phyloP scores from a whole-genome alignment of 192 early-diverging fungal species.

The Allomyces javanicus region DNA sequence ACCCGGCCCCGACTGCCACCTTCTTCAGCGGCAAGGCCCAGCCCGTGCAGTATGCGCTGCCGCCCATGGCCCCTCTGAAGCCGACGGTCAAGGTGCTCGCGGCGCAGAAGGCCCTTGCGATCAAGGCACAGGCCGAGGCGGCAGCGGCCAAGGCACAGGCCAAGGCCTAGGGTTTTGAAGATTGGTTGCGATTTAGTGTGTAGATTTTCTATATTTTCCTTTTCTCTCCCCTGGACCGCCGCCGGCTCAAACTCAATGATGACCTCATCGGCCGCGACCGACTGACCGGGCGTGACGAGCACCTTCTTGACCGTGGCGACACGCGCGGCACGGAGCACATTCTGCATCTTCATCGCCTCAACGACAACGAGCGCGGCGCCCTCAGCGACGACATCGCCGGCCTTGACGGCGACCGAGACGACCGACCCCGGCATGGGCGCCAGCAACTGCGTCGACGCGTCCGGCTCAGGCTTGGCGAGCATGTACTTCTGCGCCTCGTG shows the following conservation, averaged over 20 bases:
- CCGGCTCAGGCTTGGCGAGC: constrained; percentile 52
- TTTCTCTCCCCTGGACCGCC: neutral
- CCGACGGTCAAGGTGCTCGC: neutral
- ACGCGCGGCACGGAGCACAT: constrained; percentile 59
- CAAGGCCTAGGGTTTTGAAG: too few relatives aligned
- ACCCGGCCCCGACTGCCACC: neutral
- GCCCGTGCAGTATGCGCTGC: neutral
- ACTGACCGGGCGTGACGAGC: constrained; percentile 42
- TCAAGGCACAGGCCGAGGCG: neutral
- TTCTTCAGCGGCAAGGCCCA: neutral
- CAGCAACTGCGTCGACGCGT: constrained; percentile 49
- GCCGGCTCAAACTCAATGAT: constrained; percentile 40
- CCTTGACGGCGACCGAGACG: constrained; percentile 57
- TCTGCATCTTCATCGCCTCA: constrained; percentile 99
- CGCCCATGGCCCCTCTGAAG: neutral
- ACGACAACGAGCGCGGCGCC: constrained; percentile 69
- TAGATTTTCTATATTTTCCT: too few relatives aligned
- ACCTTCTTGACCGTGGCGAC: constrained; percentile 62
- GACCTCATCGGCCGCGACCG: constrained; percentile 59
- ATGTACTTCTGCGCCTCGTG: constrained; percentile 44
- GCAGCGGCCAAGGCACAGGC: neutral
- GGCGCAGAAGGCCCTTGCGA: neutral
- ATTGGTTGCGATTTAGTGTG: too few relatives aligned
- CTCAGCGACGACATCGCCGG: constrained; percentile 57
- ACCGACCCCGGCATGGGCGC: constrained; percentile 87